Evolutionary conservation across 805 yeast species (phyloP), one percentile per base, ranked within the genome.

Genomic region (Wickerhamiella kazuoi): DNA sequence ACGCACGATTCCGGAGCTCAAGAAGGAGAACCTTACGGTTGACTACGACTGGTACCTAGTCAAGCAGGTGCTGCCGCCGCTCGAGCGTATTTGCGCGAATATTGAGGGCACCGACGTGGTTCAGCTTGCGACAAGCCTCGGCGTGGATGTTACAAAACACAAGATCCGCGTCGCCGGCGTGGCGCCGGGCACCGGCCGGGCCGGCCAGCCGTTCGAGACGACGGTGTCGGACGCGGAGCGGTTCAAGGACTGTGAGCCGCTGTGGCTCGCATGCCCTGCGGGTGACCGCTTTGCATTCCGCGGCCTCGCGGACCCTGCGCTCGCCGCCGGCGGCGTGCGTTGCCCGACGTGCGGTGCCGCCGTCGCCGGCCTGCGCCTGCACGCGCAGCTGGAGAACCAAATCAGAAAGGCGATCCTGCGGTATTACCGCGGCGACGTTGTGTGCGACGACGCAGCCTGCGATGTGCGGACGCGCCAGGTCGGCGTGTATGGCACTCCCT

Each of bases 61-160:
- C 47, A 80, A 83, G 55, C 99, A 90, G 59, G 70, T 90, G 8
- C 73, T 79, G 50, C 84, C 93, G 2, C 96, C 96, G 3, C 75
- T 90, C 8, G 93, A 82, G 54, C 74, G 98, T 59, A 64, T 90
- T 39, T 63, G 87, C 32, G 93, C 78, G 47, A 71, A 78, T 44
- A 75, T 90, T 39, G 93, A 83, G 46, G 95, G 97, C 32, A 69
- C 79, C 45, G 96, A 87, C 53, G 66, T 75, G 50, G 72, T 74
- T 36, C 69, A 90, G 47, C 65, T 90, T 30, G 93, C 94, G 3
- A 67, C 68, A 35, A 67, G 77, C 2, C 64, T 90, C 29, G 94
- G 94, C 0, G 64, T 90, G 31, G 94, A 86, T 50, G 26, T 28
- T 64, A 80, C 37, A 67, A 66, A 39, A 16, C 24, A n/a, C 35